These are phyloP conservation scores for Starmerella vitae DNA, from an alignment of 805 yeast species.

Conservation along the genomic window DNA sequence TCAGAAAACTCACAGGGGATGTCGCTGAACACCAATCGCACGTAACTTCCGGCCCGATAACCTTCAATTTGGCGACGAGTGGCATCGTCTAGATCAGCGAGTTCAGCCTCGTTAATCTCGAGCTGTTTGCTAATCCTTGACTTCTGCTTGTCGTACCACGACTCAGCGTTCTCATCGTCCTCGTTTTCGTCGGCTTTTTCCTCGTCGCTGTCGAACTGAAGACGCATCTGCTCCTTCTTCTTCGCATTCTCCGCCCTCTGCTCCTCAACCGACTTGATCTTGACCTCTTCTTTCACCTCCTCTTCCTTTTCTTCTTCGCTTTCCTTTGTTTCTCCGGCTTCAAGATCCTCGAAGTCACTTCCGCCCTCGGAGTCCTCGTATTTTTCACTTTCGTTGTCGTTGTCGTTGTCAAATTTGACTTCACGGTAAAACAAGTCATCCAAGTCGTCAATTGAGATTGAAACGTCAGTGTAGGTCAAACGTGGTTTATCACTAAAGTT, in stretches of 20 bases:
- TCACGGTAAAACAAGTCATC: constrained; percentile 24
- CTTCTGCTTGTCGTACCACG: constrained; percentile 96
- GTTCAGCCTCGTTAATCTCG: constrained; percentile 70
- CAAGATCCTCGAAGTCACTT: constrained; percentile 25
- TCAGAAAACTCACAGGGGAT: constrained; percentile 85
- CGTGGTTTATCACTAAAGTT: constrained; percentile 18
- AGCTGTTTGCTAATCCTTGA: constrained; percentile 93
- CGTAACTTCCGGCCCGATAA: constrained; percentile 84
- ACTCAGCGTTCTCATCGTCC: constrained; percentile 76
- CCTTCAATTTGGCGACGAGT: constrained; percentile 80
- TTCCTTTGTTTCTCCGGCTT: constrained; percentile 23
- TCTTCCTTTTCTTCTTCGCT: constrained; percentile 23
- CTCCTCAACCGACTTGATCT: constrained; percentile 43
- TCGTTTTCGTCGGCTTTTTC: constrained; percentile 47
- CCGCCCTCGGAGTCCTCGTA: constrained; percentile 28
- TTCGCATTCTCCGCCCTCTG: constrained; percentile 71
- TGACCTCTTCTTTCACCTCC: constrained; percentile 22
- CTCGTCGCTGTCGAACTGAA: constrained; percentile 76
- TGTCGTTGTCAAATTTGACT: constrained; percentile 20
- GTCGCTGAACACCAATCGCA: constrained; percentile 66
- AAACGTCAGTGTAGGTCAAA: constrained; percentile 15
- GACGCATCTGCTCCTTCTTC: constrained; percentile 73
- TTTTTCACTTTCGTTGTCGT: constrained; percentile 20
- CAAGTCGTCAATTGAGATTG: constrained; percentile 19
- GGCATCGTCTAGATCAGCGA: constrained; percentile 55